Evolutionary conservation across 1,139 yeast genomes (phyloP), one percentile per base, ranked within the genome.

Genomic region (Lodderomyces metapsilosis): DNA sequence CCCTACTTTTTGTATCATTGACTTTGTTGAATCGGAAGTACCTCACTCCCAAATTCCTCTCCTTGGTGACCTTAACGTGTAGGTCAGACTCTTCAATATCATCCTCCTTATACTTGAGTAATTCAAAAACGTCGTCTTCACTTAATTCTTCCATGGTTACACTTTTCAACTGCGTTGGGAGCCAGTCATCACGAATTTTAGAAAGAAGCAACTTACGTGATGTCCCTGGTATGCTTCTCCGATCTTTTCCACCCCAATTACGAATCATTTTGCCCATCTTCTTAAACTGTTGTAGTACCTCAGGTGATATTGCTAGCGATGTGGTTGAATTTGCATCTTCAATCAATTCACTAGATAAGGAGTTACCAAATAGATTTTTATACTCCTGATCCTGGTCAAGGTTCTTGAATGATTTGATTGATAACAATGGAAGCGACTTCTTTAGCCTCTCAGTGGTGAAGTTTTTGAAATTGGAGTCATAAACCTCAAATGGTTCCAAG

Each of bases 181-280:
- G 61, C 86, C 92, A 88, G 56, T 86, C 94, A 48, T 86, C 91
- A 57, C 84, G 77, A 34, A 88, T 80, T 52, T 82, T 81, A 0
- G 95, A 82, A 44, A 88, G 68, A 9, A 79, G 68, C 39, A 87
- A 62, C 51, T 84, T 84, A 48, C 89, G 71, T 0, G 82, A 63
- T 0, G 88, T 78, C 7, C 94, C 94, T 0, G 95, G 91, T 5
- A 86, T 78, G 10, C 80, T 68, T 39, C 84, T 64, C 44, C 83
- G 79, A 55, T 87, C 95, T 50, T 80, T 78, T 0, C 95, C 95
- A 38, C 89, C 84, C 94, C 95, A 88, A 16, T 88, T 88, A 51
- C 87, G 72, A 1, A 86, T 80, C 21, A 83, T 62, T 44, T 80
- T 72, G 9, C 84, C 80, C 49, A 84, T 50, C 46, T 76, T 72